Conservation (phyloP, 192 early-diverging fungal genomes). For the Funneliformis geosporum region DNA sequence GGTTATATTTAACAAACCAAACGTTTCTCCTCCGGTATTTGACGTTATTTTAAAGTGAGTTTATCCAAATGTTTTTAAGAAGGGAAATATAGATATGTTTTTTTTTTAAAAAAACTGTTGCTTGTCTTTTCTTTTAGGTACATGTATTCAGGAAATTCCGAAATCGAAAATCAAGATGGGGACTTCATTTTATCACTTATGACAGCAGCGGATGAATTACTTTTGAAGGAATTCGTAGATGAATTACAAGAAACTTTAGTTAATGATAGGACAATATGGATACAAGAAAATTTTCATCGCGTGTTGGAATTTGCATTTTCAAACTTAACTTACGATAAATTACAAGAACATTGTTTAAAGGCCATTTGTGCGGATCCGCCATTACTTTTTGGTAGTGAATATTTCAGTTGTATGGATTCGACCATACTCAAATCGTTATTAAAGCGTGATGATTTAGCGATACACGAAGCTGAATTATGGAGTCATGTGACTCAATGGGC, state of each 20-base stretch:
- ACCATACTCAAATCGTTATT: not conserved
- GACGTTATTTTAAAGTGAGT: constrained; percentile 2
- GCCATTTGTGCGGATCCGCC: constrained; percentile 12
- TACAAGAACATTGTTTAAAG: constrained; percentile 19
- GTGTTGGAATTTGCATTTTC: constrained; percentile 8
- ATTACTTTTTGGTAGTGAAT: not conserved
- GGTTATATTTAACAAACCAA: constrained; percentile 6
- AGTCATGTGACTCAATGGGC: constrained; percentile 18
- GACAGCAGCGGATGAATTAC: constrained; percentile 21
- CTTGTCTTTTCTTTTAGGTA: constrained; percentile 21
- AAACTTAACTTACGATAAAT: not conserved
- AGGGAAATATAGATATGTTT: not conserved
- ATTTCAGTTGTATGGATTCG: constrained; percentile 14
- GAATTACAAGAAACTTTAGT: constrained; percentile 23
- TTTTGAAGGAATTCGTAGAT: not conserved
- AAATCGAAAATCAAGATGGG: constrained; percentile 10
- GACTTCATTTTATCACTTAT: not conserved
- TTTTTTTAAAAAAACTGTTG: not conserved
- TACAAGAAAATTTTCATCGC: constrained; percentile 4
- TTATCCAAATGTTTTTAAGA: not conserved
- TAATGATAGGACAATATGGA: not conserved
- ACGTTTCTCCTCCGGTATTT: not conserved
- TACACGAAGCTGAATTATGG: constrained; percentile 19
- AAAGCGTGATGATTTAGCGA: constrained; percentile 4
- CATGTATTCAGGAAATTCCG: constrained; percentile 17